Percentiles rank a stretch among this genome's conserved stretches.
Evolutionary conservation across 176 grass and related monocot genomes (phyloP).

Genomic region (Oryza punctata): DNA sequence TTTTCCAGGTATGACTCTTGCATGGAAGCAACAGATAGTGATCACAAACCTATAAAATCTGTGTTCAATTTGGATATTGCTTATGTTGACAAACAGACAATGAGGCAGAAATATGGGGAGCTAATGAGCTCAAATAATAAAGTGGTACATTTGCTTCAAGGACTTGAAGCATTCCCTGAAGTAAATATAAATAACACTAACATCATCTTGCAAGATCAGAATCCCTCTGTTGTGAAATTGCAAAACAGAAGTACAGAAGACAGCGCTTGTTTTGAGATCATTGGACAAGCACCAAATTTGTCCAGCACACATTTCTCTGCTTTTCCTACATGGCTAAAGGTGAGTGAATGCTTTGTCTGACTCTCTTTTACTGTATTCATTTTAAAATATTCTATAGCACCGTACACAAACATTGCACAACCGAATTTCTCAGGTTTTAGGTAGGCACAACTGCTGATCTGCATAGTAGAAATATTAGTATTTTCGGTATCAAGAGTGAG

Average conservation of each 20-base stretch:
- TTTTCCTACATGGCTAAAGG: slow-evolving; percentile 89
- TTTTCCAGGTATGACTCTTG: slow-evolving; percentile 86
- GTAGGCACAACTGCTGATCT: background rate
- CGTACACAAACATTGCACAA: background rate
- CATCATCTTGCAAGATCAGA: slow-evolving; percentile 62
- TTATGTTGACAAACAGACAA: slow-evolving; percentile 62
- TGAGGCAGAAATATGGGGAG: slow-evolving; percentile 70
- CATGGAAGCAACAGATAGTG: slow-evolving; percentile 88
- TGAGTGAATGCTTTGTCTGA: slow-evolving; percentile 27
- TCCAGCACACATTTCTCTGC: slow-evolving; percentile 28
- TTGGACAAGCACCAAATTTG: slow-evolving; percentile 37
- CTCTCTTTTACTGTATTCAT: background rate
- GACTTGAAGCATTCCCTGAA: slow-evolving; percentile 56
- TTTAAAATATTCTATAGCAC: slow-evolving; percentile 5
- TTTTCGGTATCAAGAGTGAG: background rate
- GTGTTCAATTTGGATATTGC: slow-evolving; percentile 89
- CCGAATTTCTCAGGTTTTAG: background rate
- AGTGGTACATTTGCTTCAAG: slow-evolving; percentile 48
- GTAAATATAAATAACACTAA: slow-evolving; percentile 50
- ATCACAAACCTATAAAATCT: slow-evolving; percentile 91
- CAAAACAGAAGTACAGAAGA: slow-evolving; percentile 63
- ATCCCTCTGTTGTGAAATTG: slow-evolving; percentile 56
- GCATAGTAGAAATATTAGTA: background rate
- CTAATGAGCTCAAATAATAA: slow-evolving; percentile 66
- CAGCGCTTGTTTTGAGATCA: slow-evolving; percentile 58